phyloP scores from a whole-genome alignment of 768 basidiomycete genomes.

The Tricholoma terreum region DNA sequence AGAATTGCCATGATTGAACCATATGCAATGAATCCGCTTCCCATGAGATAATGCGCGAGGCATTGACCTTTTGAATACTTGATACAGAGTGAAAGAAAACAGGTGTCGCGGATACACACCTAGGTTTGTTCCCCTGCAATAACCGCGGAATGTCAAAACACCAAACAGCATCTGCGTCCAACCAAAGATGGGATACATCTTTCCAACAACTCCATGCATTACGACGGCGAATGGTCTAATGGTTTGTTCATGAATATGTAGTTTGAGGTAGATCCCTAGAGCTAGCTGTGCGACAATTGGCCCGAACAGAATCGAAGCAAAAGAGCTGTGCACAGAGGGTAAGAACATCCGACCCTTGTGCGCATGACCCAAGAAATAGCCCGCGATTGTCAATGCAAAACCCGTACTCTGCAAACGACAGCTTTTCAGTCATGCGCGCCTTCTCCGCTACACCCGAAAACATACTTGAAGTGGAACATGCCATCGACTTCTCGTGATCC shows the following conservation, averaged over 20 bases:
- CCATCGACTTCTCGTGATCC: conserved; percentile 77
- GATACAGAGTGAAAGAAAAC: not conserved
- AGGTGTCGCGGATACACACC: conserved; percentile 29
- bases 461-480: conserved; percentile 86
- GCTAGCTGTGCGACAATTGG: conserved; percentile 64
- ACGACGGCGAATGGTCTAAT: conserved; percentile 68
- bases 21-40: conserved; percentile 88
- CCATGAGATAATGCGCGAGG: conserved; percentile 87
- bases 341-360: conserved; percentile 81
- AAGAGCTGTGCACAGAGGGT: conserved; percentile 66
- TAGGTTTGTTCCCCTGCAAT: conserved; percentile 74
- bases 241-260: conserved; percentile 81
- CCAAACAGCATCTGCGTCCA: conserved; percentile 93
- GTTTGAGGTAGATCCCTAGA: conserved; percentile 86
- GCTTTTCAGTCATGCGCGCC: not conserved
- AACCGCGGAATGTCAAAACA: conserved; percentile 66
- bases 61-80: conserved; percentile 57
- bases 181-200: conserved; percentile 76
- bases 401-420: conserved; percentile 51
- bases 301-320: conserved; percentile 62
- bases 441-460: not conserved
- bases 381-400: conserved; percentile 65
- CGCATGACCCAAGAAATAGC: conserved; percentile 82
- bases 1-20: conserved; percentile 78
- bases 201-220: conserved; percentile 78